Base-by-base conservation (phyloP, 2,329 filamentous ascomycete genomes). In the Neodidymelliopsis sp. region DNA sequence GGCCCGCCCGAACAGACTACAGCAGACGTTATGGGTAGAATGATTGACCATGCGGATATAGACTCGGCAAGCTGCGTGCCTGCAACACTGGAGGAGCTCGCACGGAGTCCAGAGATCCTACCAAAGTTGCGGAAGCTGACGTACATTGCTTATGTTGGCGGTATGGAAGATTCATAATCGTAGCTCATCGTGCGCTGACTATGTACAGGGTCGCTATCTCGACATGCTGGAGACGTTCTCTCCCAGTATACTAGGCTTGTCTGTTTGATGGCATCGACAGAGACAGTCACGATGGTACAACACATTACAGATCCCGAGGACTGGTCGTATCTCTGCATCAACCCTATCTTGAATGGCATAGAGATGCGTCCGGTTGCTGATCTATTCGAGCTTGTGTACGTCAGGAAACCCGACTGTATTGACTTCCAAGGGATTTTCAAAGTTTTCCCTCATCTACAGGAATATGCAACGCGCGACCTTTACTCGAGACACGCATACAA, bases 401-500 rank as follows among this genome's bases (percentile, higher is more conserved):
- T 59, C 11, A 53, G 39, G 22, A 47, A 57, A 11, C 19, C 43
- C 9, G 43, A 52, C 4, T 51, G 41, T 11, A 52, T 25, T 16
- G 46, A 52, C 1, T 50, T 58, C 30, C 59, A 66, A 39, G 61
- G 55, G 4, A 44, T 60, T 9, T 66, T 66, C 46, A 60, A 59
- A 22, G 29, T 49, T 2, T 59, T 52, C 18, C 59, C 58, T 22
- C 27, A 50, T 2, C 16, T 62, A 9, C 27, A 53, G 4, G 65
- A 66, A 39, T 60, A 52, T 20, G 55, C 60, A 2, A 64, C 56
- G 57, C 47, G 51, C 6, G 62, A 66, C 28, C 47, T 66, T 0
- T 67, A 61, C 27, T 62, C 60, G 2, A 58, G 53, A 34, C 62
- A 66, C 23, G 58, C 60, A 6, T 60, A 53, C 8, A 66, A 65